Conservation (phyloP, 2,329 filamentous ascomycete species). For the Ophiosphaerella korrae region DNA sequence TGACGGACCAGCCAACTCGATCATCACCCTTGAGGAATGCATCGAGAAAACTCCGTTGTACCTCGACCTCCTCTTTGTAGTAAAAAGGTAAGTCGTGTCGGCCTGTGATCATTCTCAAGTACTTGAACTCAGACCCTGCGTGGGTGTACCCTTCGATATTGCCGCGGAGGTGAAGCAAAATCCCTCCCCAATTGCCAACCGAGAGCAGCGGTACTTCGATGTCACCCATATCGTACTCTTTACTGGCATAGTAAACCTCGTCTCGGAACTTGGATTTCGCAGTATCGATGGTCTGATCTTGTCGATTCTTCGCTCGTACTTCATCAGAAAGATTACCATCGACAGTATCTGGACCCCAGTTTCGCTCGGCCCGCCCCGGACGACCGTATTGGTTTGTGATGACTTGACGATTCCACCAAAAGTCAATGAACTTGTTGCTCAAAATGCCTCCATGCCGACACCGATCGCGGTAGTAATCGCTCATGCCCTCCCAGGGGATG, state of each 20-base stretch:
- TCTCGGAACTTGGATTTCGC: slow-evolving; percentile 62
- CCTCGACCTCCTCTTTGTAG: slow-evolving; percentile 69
- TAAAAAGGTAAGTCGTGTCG: slow-evolving; percentile 76
- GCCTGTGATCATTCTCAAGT: slow-evolving; percentile 71
- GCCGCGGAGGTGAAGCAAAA: slow-evolving; percentile 69
- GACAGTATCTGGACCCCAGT: slow-evolving; percentile 62
- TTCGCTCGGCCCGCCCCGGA: slow-evolving; percentile 54
- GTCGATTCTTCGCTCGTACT: slow-evolving; percentile 56
- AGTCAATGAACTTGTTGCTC: slow-evolving; percentile 48
- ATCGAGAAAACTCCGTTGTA: slow-evolving; percentile 71
- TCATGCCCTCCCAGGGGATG: slow-evolving; percentile 63
- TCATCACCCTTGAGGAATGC: slow-evolving; percentile 74
- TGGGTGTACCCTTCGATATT: slow-evolving; percentile 69
- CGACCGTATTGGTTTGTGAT: slow-evolving; percentile 71
- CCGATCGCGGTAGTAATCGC: slow-evolving; percentile 58
- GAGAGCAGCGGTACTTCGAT: slow-evolving; percentile 70
- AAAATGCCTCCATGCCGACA: slow-evolving; percentile 49
- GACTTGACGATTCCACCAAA: slow-evolving; percentile 73
- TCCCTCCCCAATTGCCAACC: slow-evolving; percentile 75
- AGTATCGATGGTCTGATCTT: slow-evolving; percentile 42
- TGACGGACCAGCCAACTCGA: slow-evolving; percentile 62
- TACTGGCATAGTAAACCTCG: slow-evolving; percentile 67
- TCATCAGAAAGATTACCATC: slow-evolving; percentile 64
- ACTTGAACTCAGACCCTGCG: slow-evolving; percentile 70
- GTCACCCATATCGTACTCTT: slow-evolving; percentile 67